Conservation (phyloP, 2,329 filamentous ascomycete genomes). For the Aspergillus quadrilineatus region DNA sequence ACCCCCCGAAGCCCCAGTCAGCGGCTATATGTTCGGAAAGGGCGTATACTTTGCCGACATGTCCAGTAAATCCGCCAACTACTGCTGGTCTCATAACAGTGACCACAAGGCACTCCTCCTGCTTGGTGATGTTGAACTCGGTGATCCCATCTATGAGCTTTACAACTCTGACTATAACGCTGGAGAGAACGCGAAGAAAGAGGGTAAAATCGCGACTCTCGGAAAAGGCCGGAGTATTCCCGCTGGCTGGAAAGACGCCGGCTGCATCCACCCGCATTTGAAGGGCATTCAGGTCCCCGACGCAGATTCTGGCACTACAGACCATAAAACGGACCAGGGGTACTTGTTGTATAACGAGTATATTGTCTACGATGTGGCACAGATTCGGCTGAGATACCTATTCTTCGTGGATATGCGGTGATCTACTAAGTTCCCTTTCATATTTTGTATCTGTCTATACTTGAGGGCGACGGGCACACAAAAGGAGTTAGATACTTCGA, state of each 20-base stretch:
- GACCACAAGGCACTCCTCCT: conserved; percentile 71
- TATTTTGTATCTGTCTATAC: not conserved
- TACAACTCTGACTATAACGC: conserved; percentile 60
- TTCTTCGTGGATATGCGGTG: conserved; percentile 43
- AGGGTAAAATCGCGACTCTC: conserved; percentile 66
- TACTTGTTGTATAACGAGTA: conserved; percentile 46
- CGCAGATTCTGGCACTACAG: conserved; percentile 11
- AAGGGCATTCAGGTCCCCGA: conserved; percentile 65
- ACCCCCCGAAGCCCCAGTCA: conserved; percentile 70
- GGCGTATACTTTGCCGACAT: conserved; percentile 87
- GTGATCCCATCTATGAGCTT: conserved; percentile 69
- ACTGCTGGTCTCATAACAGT: conserved; percentile 65
- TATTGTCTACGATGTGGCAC: conserved; percentile 51
- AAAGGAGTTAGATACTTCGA: not conserved
- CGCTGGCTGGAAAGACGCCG: conserved; percentile 72
- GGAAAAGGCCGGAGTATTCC: conserved; percentile 68
- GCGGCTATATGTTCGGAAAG: conserved; percentile 87
- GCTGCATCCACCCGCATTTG: conserved; percentile 62
- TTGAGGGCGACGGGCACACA: not conserved
- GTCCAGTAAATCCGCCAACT: conserved; percentile 77
- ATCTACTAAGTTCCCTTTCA: not conserved
- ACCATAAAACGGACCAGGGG: not conserved
- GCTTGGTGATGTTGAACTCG: conserved; percentile 81
- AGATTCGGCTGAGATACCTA: conserved; percentile 48
- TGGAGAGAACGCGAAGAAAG: conserved; percentile 59